phyloP scores from a whole-genome alignment of 495 filamentous ascomycete genomes.

The Hypoxylon fuscum region DNA sequence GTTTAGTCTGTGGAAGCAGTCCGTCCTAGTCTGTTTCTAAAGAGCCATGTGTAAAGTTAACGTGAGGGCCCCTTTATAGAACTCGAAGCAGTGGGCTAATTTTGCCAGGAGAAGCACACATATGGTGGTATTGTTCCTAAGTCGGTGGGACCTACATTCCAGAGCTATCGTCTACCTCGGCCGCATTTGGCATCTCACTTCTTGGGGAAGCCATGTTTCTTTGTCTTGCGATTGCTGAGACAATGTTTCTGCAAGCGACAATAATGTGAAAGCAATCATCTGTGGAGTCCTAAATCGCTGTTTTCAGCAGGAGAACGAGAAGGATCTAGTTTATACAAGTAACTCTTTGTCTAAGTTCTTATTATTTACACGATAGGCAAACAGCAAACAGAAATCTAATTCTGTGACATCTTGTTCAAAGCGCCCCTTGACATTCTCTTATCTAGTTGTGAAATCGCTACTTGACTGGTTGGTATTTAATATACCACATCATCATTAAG shows the following conservation, averaged over 20 bases:
- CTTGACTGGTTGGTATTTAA: neutral
- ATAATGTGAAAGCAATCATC: slow-evolving; percentile 25
- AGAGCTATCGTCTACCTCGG: slow-evolving; percentile 7
- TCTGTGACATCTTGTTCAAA: neutral
- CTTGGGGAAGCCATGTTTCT: slow-evolving; percentile 8
- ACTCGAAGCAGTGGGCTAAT: neutral
- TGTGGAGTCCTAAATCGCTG: slow-evolving; percentile 15
- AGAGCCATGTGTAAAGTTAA: too few relatives aligned
- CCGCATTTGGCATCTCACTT: slow-evolving; percentile 27
- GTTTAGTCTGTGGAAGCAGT: too few relatives aligned
- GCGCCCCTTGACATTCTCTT: neutral
- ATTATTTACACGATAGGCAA: slow-evolving; percentile 37
- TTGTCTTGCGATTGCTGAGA: slow-evolving; percentile 20
- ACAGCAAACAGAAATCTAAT: neutral
- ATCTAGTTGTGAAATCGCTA: slow-evolving; percentile 8
- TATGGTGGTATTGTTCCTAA: slow-evolving; percentile 8
- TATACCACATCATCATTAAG: slow-evolving; percentile 1
- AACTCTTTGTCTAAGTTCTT: slow-evolving; percentile 35
- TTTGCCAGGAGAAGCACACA: neutral
- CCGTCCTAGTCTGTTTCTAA: too few relatives aligned
- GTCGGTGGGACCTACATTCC: slow-evolving; percentile 17
- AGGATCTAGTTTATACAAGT: slow-evolving; percentile 14
- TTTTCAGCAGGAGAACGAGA: slow-evolving; percentile 19
- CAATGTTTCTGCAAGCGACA: slow-evolving; percentile 26
- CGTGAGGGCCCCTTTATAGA: slow-evolving; percentile 10